phyloP scores from a whole-genome alignment of 1,284 basidiomycete genomes.

The Heterobasidion occidentale region DNA sequence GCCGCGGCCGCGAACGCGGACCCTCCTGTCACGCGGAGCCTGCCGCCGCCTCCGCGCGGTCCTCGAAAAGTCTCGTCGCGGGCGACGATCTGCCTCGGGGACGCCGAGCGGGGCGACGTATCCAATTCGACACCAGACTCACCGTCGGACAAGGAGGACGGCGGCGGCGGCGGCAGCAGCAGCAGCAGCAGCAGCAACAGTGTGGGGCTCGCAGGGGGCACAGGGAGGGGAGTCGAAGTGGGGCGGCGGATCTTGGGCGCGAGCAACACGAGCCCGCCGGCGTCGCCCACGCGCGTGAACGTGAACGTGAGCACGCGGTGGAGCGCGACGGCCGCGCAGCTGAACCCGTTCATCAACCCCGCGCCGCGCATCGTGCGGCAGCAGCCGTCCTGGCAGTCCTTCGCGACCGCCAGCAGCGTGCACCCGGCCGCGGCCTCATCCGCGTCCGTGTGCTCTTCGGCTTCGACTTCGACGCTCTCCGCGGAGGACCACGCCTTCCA shows the following conservation, averaged over 20 bases:
- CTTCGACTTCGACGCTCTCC: not conserved
- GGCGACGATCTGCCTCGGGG: not conserved
- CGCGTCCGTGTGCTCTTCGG: not conserved
- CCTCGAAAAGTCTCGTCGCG: not conserved
- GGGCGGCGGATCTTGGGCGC: not conserved
- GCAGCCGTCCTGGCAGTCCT: not conserved
- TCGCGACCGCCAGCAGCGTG: not conserved
- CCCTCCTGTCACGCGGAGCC: slow-evolving; percentile 5
- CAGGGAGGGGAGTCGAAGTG: not conserved
- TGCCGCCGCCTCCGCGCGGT: slow-evolving; percentile 31
- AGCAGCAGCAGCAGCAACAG: too few relatives aligned
- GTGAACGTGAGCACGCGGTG: not conserved
- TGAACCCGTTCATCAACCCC: slow-evolving; percentile 42
- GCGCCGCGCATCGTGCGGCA: slow-evolving; percentile 25
- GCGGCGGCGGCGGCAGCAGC: too few relatives aligned
- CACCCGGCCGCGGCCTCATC: not conserved
- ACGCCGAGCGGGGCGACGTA: too few relatives aligned
- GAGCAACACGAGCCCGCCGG: not conserved
- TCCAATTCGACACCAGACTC: too few relatives aligned
- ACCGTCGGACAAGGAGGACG: too few relatives aligned
- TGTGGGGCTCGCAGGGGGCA: not conserved
- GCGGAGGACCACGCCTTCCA: not conserved
- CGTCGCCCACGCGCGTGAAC: not conserved
- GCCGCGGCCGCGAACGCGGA: not conserved
- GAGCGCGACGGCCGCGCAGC: not conserved